Percentiles rank a stretch among this genome's conserved stretches.
phyloP scores from a whole-genome alignment of 768 basidiomycete species.

The Lactifluus volemus region DNA sequence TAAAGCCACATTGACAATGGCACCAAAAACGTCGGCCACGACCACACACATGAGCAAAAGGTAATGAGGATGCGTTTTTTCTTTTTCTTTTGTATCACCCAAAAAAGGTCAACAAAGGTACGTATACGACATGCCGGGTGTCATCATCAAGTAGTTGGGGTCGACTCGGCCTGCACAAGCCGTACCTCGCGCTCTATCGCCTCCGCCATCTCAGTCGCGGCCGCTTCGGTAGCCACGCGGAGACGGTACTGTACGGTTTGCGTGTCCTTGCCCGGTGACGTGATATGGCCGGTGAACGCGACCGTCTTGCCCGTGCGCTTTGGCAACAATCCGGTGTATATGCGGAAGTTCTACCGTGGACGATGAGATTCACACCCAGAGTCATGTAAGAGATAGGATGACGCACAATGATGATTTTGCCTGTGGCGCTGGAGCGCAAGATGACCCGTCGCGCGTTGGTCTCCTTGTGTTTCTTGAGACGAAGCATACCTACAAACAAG shows the following conservation, averaged over 20 bases:
- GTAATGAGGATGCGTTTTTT: no score
- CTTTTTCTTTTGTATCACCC: no score
- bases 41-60: no score
- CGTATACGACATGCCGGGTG: background rate
- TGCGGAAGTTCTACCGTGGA: conserved; percentile 55
- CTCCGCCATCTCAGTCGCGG: conserved; percentile 47
- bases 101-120: no score
- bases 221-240: conserved; percentile 49
- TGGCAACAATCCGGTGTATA: conserved; percentile 51
- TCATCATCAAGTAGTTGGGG: background rate
- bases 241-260: conserved; percentile 52
- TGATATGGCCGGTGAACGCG: conserved; percentile 63
- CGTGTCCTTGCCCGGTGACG: conserved; percentile 26
- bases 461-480: conserved; percentile 68
- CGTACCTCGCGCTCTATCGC: conserved; percentile 49
- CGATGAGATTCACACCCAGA: background rate
- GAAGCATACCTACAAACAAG: conserved; percentile 43
- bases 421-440: conserved; percentile 63
- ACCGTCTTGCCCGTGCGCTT: conserved; percentile 44
- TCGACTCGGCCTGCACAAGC: background rate
- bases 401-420: conserved; percentile 67
- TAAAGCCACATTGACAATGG: no score
- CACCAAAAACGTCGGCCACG: no score
- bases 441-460: conserved; percentile 50
- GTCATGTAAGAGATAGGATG: conserved; percentile 1